These are phyloP conservation scores for Moesziomyces sp. DNA, from an alignment of 1,284 basidiomycete species.

Conservation along the genomic window DNA sequence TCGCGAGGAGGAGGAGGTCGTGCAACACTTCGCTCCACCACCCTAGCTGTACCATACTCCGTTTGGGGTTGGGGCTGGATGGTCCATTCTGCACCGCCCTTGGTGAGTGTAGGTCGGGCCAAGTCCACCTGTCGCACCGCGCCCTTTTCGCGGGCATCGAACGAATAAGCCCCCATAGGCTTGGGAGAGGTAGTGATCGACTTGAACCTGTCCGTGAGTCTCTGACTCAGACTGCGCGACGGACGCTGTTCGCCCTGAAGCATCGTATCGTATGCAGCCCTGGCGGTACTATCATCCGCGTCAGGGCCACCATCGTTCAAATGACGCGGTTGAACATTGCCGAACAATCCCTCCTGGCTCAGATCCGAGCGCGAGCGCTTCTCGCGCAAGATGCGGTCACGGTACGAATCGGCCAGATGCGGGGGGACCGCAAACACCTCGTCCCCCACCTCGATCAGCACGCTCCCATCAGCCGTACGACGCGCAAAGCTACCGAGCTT, in stretches of 20 bases:
- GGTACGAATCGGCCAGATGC: conserved; percentile 47
- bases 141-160: conserved; percentile 4
- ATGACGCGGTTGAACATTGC: conserved; percentile 19
- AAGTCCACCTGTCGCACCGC: conserved; percentile 28
- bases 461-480: conserved; percentile 33
- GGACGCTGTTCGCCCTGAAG: conserved; percentile 5
- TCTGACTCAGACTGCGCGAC: conserved; percentile 36
- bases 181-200: conserved; percentile 4
- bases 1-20: conserved; percentile 2
- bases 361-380: conserved; percentile 6
- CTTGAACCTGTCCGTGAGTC: conserved; percentile 29
- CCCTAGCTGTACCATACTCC: too few species aligned
- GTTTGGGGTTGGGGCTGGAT: conserved; percentile 15
- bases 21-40: too few species aligned
- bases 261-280: conserved; percentile 18
- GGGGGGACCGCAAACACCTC: conserved; percentile 54
- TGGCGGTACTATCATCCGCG: conserved; percentile 23
- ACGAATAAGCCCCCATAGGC: conserved; percentile 17
- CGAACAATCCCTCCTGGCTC: conserved; percentile 11
- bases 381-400: conserved; percentile 25
- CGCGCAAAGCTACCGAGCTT: conserved; percentile 49
- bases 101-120: conserved; percentile 6
- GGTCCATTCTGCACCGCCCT: conserved; percentile 11
- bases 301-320: conserved; percentile 32
- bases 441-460: conserved; percentile 55